Base-by-base conservation (phyloP, 768 basidiomycete species). In the Podaxis rugospora region DNA sequence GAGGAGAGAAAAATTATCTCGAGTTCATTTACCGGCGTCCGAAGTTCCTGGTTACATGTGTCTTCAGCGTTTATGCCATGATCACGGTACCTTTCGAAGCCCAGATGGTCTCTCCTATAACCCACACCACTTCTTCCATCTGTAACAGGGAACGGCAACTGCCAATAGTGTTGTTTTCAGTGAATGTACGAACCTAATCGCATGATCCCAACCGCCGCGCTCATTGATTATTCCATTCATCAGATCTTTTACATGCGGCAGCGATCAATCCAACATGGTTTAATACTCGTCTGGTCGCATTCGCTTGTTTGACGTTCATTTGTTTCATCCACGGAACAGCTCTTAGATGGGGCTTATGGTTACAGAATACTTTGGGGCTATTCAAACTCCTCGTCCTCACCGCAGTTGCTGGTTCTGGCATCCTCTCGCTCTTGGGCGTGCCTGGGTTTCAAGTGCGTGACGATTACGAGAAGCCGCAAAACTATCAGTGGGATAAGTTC, bases 1-100 rank as follows among this genome's bases (percentile, higher is more conserved):
- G 89, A 0, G 89, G 86, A 1, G 89, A 90, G 75, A 90, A 90
- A 74, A 88, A 85, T 55, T 91, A 90, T 65, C 71, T 91, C 39
- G 87, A 89, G 63, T 89, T 79, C 67, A 80, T 89, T n/a, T 90
- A 82, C 70, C 75, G 81, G 50, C 76, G 76, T 3, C 89, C 89
- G 5, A 79, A 76, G 52, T 88, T 85, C 65, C 70, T 91, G 66
- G 76, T 74, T 13, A 85, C 86, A 3, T 89, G 86, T 65, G 66
- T 78, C 6, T 90, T 80, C 63, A 78, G 83, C 2, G 71, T 79
- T 16, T 89, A 88, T 66, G 77, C 82, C 1, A 65, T 88, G 4
- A 78, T 87, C 42, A 78, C 81, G 50, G 88, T 85, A 64, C 32
- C 7, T 6, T 9, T 32, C 32, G 32, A 32, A 32, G 32, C 32